Evolutionary conservation across 768 basidiomycete genomes (phyloP), one percentile per base, ranked within the genome.

Genomic region (Lentinula aciculospora): DNA sequence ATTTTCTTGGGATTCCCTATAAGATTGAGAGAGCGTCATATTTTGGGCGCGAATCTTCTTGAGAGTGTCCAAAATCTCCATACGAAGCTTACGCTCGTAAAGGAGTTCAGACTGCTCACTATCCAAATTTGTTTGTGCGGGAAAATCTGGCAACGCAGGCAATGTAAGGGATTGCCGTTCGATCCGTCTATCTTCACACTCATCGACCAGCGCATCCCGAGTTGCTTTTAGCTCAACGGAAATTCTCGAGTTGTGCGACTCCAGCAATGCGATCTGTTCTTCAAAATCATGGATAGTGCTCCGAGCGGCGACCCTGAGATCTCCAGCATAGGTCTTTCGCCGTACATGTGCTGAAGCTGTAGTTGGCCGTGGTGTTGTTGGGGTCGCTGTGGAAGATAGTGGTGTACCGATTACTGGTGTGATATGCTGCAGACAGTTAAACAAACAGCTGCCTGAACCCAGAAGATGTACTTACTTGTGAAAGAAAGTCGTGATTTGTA

Each of bases 11-110:
- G 61, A 55, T 53, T 66, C 60, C 15, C 61, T 61, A 17, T 66
- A 47, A 4, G 64, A 62, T 29, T 66, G 67, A 15, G 67, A 56
- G n/a, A 68, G 37, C 19, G 54, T 48, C 45, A 60, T 59, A 53
- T 68, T 68, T 46, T 68, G 66, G 1, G 65, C 62, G 3, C 67
- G 61, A 39, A 68, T 60, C 49, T 66, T 66, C 58, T 68, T 66
- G 32, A 68, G 63, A 25, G 64, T 56, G 25, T 64, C 64, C 10
- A 65, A 61, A 3, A 65, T 59, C 40, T 68, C 67, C 28, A 61
- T 60, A 42, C 64, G 60, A 27, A 68, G 55, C 46, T 62, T 60
- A 27, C 64, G 64, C 48, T 68, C 67, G 39, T 64, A 65, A 39
- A 63, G 59, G 4, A 63, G 53, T 27, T 65, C 65, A 40, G 62